Evolutionary conservation across 495 filamentous ascomycete species (phyloP).

Genomic region (Aspergillus olivimuriae): DNA sequence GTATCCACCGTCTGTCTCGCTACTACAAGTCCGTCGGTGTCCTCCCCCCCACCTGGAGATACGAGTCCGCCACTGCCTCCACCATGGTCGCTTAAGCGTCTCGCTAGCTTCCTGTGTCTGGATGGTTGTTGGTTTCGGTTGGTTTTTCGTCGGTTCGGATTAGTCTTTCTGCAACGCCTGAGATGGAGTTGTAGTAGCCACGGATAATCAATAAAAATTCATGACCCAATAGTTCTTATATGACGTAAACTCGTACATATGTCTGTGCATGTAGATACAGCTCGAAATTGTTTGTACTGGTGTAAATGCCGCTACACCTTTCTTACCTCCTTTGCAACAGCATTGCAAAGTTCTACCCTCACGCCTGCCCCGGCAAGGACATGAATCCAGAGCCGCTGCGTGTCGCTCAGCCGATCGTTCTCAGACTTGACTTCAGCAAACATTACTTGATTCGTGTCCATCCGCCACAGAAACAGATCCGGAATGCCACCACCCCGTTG

Average conservation of each 20-base stretch:
- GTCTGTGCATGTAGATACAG: not conserved
- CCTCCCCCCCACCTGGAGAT: constrained; percentile 97
- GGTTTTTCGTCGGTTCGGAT: not conserved
- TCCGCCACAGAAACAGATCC: constrained; percentile 83
- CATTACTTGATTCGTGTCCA: constrained; percentile 55
- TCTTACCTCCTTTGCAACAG: constrained; percentile 67
- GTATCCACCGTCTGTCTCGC: constrained; percentile 95
- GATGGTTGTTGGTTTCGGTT: constrained; percentile 7
- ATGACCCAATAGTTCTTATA: not conserved
- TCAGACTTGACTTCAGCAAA: constrained; percentile 91
- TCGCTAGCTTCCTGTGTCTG: not conserved
- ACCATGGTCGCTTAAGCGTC: constrained; percentile 48
- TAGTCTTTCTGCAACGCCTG: constrained; percentile 1
- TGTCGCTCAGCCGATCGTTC: constrained; percentile 94
- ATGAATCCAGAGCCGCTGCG: constrained; percentile 94
- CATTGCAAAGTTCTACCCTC: constrained; percentile 82
- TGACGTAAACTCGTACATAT: not conserved
- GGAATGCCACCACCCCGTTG: constrained; percentile 84
- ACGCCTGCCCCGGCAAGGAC: constrained; percentile 79
- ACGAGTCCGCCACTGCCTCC: constrained; percentile 63
- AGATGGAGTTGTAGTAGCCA: not conserved
- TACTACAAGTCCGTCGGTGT: constrained; percentile 99
- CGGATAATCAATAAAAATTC: not conserved
- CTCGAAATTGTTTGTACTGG: not conserved
- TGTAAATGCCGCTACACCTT: not conserved